phyloP scores from a whole-genome alignment of 2,329 filamentous ascomycete genomes.

The Onygenales sp. region DNA sequence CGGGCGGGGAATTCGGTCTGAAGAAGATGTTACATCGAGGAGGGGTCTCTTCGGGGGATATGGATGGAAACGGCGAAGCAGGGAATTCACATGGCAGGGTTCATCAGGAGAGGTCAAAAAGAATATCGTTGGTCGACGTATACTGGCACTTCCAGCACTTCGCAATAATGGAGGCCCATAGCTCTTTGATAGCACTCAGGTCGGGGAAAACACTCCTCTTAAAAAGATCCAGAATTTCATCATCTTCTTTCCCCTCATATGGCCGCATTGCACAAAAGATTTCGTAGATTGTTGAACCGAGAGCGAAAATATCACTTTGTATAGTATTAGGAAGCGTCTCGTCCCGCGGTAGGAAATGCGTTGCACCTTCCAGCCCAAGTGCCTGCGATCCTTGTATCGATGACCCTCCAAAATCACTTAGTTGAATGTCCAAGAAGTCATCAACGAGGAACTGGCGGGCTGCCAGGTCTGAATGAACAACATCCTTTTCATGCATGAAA shows the following conservation, averaged over 20 bases:
- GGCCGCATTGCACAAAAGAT: slow-evolving; percentile 1
- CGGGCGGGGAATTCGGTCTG: too few relatives aligned
- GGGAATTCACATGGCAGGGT: too few relatives aligned
- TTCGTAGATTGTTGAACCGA: slow-evolving; percentile 12
- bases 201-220: not conserved
- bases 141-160: not conserved
- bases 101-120: not conserved
- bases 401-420: slow-evolving; percentile 13
- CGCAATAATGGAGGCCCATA: not conserved
- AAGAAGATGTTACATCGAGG: too few relatives aligned
- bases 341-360: slow-evolving; percentile 10
- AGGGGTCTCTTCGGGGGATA: too few relatives aligned
- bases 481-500: slow-evolving; percentile 10
- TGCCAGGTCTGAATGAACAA: slow-evolving; percentile 18
- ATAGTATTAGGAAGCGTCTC: slow-evolving; percentile 9
- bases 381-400: not conserved
- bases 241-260: not conserved
- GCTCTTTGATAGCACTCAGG: not conserved
- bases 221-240: not conserved
- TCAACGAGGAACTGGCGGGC: slow-evolving; percentile 13
- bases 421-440: slow-evolving; percentile 12
- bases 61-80: too few relatives aligned
- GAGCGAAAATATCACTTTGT: slow-evolving; percentile 11
- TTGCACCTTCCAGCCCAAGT: slow-evolving; percentile 6
- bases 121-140: not conserved